Evolutionary conservation across 805 yeast species (phyloP), one percentile per base, ranked within the genome.

Genomic region (Starmerella bacillaris): DNA sequence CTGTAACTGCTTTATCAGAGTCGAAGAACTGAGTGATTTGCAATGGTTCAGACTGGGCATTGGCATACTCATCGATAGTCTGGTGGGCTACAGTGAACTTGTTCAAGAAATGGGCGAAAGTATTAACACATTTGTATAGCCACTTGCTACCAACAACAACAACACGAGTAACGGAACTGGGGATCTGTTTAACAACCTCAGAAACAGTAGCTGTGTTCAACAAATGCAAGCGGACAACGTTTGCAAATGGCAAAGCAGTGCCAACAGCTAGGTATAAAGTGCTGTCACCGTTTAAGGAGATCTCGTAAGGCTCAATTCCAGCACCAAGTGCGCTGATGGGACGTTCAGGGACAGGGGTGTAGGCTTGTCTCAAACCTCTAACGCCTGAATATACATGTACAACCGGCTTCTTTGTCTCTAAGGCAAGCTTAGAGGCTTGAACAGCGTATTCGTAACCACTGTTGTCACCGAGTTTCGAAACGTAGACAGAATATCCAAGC

Each of bases 301-400:
- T n/a, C n/a, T n/a, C n/a, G n/a, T n/a, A n/a, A n/a, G n/a, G n/a
- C n/a, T n/a, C n/a, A n/a, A n/a, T n/a, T 6, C 35, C 11, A 3
- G 30, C 30, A 8, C 14, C 7, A 18, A 7, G n/a, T 7, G 5
- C 14, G 29, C 14, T 11, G 8, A 12, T 11, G 7, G 36, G 21
- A 18, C 2, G 14, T 14, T 33, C 5, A 2, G 40, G 29, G 29
- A 11, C 29, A 21, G 12, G 16, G n/a, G 40, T 31, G 12, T 44
- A 42, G 44, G 66, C 59, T 53, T 68, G 64, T 42, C 67, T 69
- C 39, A 68, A 51, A 38, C 69, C 73, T 34, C 72, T 65, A 11
- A 78, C 63, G 22, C 94, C 95, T 54, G 84, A 94, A 52, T 75
- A 80, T 42, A 80, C 62, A 55, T 78, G 74, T 37, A 82, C 53